Base-by-base conservation (phyloP, 768 basidiomycete genomes). In the Suillus hirtellus region DNA sequence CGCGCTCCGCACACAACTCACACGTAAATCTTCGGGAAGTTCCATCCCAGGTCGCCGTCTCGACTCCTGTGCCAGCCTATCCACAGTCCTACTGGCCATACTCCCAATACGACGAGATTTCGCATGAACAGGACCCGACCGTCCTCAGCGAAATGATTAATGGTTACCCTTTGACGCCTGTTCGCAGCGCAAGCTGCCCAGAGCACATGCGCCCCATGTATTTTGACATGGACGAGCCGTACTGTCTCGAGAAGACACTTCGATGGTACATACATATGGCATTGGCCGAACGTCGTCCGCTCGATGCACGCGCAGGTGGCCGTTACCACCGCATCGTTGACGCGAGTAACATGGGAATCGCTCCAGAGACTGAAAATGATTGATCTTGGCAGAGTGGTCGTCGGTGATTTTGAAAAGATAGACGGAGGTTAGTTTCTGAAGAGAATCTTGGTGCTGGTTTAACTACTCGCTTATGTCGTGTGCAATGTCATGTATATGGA, bases 271-370 rank as follows among this genome's bases (percentile, higher is more conserved):
- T 55, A 2, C 59, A 60, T 10, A 40, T 53, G 17, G 60, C 65
- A 12, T 11, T 56, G 11, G 47, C 47, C 11, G 34, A 50, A 15
- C 55, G 65, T 49, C 65, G 63, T 17, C 59, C 65, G 21, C 60
- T 66, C 19, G 59, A 66, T 50, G 65, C 38, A 27, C 64, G 65
- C 14, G 63, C 59, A 24, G 54, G 64, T 27, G 60, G 49, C 24
- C 31, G 21, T 10, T 56, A 60, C 34, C 63, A 37, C 43, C 63
- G 63, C 12, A 27, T 64, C 7, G 19, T 66, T 4, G 59, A 56
- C 4, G 21, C 43, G 5, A 19, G 17, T 8, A 9, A 60, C 21
- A 12, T 50, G 52, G 63, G 59, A 3, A 44, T 63, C 14, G 55
- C 61, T 54, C 40, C 31, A 31, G 31, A 55, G 17, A 7, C n/a